phyloP scores from a whole-genome alignment of 768 basidiomycete species.

The Amyloporia xantha region DNA sequence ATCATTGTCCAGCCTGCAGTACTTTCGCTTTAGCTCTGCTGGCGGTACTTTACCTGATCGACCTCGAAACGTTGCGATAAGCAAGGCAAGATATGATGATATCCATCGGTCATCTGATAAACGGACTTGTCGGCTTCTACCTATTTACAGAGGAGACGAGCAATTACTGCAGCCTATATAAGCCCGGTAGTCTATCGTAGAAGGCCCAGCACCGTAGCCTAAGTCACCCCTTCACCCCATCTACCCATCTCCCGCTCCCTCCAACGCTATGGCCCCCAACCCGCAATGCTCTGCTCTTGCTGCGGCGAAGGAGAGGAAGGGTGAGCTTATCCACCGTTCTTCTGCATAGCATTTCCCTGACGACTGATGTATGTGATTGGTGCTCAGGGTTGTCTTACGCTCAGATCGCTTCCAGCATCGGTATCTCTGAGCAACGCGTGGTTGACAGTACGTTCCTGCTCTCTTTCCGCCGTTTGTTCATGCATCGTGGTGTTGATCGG shows the following conservation, averaged over 20 bases:
- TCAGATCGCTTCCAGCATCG: slow-evolving; percentile 41
- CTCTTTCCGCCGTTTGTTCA: neutral
- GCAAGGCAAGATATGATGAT: neutral
- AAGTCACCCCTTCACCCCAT: slow-evolving; percentile 1
- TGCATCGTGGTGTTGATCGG: neutral
- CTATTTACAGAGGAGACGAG: neutral
- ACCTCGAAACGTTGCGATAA: neutral
- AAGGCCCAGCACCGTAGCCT: neutral
- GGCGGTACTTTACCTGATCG: neutral
- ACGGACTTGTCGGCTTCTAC: neutral
- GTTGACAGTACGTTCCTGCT: slow-evolving; percentile 39
- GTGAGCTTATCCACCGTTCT: slow-evolving; percentile 27
- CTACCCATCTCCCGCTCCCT: neutral
- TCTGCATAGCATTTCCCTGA: neutral
- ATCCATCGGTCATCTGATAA: slow-evolving; percentile 5
- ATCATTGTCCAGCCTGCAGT: no score
- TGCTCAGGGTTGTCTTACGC: slow-evolving; percentile 40
- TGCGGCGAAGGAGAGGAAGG: slow-evolving; percentile 41
- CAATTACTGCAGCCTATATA: slow-evolving; percentile 8
- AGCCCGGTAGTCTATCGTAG: neutral
- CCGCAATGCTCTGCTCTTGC: slow-evolving; percentile 55
- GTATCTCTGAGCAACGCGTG: slow-evolving; percentile 40
- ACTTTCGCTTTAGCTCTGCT: neutral
- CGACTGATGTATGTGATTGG: neutral
- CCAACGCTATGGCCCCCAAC: slow-evolving; percentile 38